Percentiles rank a stretch among this genome's conserved stretches.
Evolutionary conservation across 1,139 yeast species (phyloP).

Genomic region (Candida sp.): DNA sequence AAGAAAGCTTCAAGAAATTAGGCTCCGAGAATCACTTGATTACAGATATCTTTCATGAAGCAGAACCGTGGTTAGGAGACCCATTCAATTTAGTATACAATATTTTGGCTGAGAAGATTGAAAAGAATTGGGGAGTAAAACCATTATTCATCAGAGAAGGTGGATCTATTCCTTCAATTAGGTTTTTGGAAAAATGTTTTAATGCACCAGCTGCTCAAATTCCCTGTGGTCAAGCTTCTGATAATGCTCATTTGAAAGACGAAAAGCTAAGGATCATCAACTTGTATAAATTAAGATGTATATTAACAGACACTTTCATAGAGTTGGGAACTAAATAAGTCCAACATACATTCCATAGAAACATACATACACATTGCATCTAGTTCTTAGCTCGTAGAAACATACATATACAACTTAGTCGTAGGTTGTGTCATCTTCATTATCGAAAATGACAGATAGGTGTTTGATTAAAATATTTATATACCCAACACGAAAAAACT

Average conservation of each 20-base stretch:
- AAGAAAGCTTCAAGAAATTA: constrained; percentile 28
- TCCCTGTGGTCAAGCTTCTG: constrained; percentile 96
- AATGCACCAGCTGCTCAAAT: constrained; percentile 91
- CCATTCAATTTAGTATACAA: constrained; percentile 71
- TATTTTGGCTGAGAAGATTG: constrained; percentile 57
- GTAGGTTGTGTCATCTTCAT: neutral
- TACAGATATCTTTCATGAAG: constrained; percentile 69
- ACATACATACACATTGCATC: too few relatives aligned
- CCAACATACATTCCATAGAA: neutral
- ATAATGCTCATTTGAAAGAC: constrained; percentile 88
- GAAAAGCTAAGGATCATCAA: constrained; percentile 81
- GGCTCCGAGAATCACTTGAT: constrained; percentile 58
- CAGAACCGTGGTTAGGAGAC: constrained; percentile 97
- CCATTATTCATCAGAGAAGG: constrained; percentile 94
- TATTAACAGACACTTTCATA: constrained; percentile 54
- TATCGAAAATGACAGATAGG: neutral
- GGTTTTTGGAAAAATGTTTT: constrained; percentile 79
- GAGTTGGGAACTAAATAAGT: constrained; percentile 23
- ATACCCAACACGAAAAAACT: too few relatives aligned
- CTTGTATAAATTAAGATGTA: constrained; percentile 67
- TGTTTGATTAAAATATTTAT: too few relatives aligned
- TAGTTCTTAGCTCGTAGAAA: too few relatives aligned
- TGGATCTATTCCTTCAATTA: constrained; percentile 89
- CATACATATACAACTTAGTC: too few relatives aligned
- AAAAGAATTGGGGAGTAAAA: constrained; percentile 60